Conservation (phyloP, 1,284 basidiomycete genomes). For the Clitocybe nebularis region DNA sequence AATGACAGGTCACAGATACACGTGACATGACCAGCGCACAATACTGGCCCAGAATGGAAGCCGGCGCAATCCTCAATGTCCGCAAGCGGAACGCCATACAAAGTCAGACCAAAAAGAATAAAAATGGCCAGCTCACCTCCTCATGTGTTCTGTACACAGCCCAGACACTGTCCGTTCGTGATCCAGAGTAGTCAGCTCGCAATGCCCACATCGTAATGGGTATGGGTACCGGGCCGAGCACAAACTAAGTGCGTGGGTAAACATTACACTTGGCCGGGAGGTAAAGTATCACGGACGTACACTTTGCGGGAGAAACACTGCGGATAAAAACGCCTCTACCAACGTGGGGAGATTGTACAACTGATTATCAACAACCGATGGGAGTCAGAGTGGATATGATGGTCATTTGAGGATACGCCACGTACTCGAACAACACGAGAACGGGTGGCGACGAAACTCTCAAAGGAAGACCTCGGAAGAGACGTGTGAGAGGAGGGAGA, state of each 20-base stretch:
- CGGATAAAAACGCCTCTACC: conserved; percentile 34
- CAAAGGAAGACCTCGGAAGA: conserved; percentile 25
- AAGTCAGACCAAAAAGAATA: too few relatives aligned
- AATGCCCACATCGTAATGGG: conserved; percentile 44
- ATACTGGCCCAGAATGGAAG: conserved; percentile 1
- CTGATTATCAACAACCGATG: conserved; percentile 18
- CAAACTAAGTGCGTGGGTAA: conserved; percentile 13
- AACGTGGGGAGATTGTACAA: conserved; percentile 34
- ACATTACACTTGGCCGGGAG: conserved; percentile 14
- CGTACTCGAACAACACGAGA: conserved; percentile 50
- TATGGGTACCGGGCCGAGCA: conserved; percentile 21
- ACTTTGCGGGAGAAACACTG: conserved; percentile 32
- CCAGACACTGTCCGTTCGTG: conserved; percentile 38
- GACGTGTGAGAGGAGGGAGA: conserved; percentile 20
- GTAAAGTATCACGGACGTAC: conserved; percentile 23
- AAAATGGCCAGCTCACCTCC: conserved; percentile 42
- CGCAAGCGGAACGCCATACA: conserved; percentile 3
- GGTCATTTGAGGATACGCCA: conserved; percentile 14
- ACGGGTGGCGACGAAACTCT: conserved; percentile 42
- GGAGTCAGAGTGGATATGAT: conserved; percentile 6
- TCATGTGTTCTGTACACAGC: conserved; percentile 55
- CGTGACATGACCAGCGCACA: conserved; percentile 15
- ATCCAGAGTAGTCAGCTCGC: conserved; percentile 27
- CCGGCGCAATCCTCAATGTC: conserved; percentile 3
- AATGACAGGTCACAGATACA: too few relatives aligned